These are phyloP conservation scores for Rauvolfia tetraphylla DNA, from an alignment of 257 asterid genomes.

Conservation along the genomic window DNA sequence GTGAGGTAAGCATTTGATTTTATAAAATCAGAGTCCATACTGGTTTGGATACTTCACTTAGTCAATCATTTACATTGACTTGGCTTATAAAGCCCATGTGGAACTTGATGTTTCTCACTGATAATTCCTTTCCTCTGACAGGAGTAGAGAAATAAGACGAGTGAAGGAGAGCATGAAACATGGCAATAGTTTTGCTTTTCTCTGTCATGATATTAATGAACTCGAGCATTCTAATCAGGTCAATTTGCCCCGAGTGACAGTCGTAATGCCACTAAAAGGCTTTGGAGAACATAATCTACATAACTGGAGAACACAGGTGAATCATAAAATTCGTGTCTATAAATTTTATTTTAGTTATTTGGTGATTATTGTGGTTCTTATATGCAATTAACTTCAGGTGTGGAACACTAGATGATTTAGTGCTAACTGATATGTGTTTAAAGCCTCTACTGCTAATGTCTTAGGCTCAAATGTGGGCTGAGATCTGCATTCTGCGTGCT, in stretches of 20 bases:
- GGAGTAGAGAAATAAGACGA: constrained; percentile 78
- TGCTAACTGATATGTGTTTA: neutral
- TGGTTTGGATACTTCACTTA: constrained; percentile 1
- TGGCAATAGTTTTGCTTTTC: constrained; percentile 81
- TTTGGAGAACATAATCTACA: constrained; percentile 97
- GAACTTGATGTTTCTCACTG: constrained; percentile 12
- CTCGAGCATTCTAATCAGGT: constrained; percentile 81
- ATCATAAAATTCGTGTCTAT: neutral
- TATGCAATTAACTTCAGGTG: neutral
- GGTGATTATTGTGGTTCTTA: neutral
- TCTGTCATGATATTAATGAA: constrained; percentile 61
- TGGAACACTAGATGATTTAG: neutral
- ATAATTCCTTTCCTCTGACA: constrained; percentile 32
- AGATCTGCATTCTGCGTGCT: neutral
- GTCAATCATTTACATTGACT: neutral
- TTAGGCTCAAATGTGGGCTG: neutral
- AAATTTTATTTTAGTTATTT: neutral
- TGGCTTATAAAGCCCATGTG: neutral
- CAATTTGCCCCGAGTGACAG: constrained; percentile 83
- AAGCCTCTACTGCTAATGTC: neutral
- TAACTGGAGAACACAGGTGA: constrained; percentile 97
- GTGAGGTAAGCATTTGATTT: constrained; percentile 57
- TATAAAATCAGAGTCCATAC: neutral
- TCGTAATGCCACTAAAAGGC: constrained; percentile 97
- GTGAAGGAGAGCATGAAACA: constrained; percentile 45